These are phyloP conservation scores for Solanum raphanifolium DNA, from an alignment of 257 asterid genomes.

Conservation along the genomic window DNA sequence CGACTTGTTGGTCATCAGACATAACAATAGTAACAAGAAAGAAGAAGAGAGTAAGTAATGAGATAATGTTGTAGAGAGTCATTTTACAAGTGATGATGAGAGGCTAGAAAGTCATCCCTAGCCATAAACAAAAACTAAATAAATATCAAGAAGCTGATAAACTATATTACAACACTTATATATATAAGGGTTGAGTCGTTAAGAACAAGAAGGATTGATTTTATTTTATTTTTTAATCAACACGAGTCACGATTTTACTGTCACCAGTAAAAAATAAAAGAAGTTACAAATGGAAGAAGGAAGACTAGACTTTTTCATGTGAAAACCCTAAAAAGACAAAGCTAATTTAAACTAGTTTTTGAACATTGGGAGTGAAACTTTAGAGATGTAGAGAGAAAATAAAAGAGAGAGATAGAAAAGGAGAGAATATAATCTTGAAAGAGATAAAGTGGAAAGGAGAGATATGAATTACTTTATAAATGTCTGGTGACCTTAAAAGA, in stretches of 20 bases:
- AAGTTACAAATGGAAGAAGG: neutral
- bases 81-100: neutral
- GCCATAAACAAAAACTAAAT: slow-evolving; percentile 4
- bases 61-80: slow-evolving; percentile 2
- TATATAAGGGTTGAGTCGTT: neutral
- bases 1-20: neutral
- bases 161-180: neutral
- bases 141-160: neutral
- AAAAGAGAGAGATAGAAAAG: neutral
- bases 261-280: neutral
- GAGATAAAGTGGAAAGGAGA: neutral
- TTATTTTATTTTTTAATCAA: neutral
- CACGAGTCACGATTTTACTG: neutral
- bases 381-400: neutral
- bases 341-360: neutral
- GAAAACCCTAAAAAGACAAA: neutral
- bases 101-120: neutral
- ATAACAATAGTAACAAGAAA: slow-evolving; percentile 1
- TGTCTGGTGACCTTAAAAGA: neutral
- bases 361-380: neutral
- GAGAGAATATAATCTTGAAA: slow-evolving; percentile 6
- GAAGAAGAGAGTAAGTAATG: slow-evolving; percentile 3
- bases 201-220: neutral
- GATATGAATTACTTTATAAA: slow-evolving; percentile 4
- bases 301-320: neutral